Percentiles rank a stretch among this genome's conserved stretches.
phyloP scores from a whole-genome alignment of 306 rosid species.

The Prunus campanulata region DNA sequence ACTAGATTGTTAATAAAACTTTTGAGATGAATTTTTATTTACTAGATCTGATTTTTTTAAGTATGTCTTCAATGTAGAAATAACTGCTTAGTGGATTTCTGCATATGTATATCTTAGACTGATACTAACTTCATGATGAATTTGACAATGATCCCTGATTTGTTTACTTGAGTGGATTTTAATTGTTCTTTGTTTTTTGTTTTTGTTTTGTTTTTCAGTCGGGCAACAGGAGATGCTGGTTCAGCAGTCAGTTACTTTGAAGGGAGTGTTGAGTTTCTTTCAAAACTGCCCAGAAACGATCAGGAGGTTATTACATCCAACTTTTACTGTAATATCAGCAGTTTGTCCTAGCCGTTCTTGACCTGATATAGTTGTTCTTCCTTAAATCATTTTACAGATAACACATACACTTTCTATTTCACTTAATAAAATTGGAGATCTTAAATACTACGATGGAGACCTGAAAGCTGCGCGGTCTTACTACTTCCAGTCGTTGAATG shows the following conservation, averaged over 20 bases:
- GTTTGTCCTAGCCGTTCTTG: not conserved
- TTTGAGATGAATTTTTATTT: not conserved
- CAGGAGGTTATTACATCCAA: slow-evolving; percentile 57
- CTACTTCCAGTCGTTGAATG: slow-evolving; percentile 76
- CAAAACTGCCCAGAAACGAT: slow-evolving; percentile 75
- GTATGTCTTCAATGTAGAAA: not conserved
- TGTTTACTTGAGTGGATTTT: slow-evolving; percentile 16
- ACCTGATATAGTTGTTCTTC: not conserved
- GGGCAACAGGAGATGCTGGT: slow-evolving; percentile 75
- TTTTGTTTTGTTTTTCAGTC: slow-evolving; percentile 52
- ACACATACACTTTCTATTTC: slow-evolving; percentile 92
- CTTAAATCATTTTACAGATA: slow-evolving; percentile 41
- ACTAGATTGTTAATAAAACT: not conserved
- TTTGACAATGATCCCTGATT: not conserved
- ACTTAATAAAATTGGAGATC: slow-evolving; percentile 95
- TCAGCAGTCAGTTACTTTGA: slow-evolving; percentile 79
- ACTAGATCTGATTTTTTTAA: not conserved
- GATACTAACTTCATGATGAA: not conserved
- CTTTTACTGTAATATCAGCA: slow-evolving; percentile 15
- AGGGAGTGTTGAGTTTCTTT: slow-evolving; percentile 82
- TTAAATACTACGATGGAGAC: slow-evolving; percentile 86
- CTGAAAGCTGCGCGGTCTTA: slow-evolving; percentile 75
- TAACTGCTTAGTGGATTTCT: not conserved
- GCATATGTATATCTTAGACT: not conserved
- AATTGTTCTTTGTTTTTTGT: not conserved